Percentiles rank a stretch among this genome's conserved stretches.
Evolutionary conservation across 2,329 filamentous ascomycete species (phyloP).

Genomic region (Cercospora beticola): DNA sequence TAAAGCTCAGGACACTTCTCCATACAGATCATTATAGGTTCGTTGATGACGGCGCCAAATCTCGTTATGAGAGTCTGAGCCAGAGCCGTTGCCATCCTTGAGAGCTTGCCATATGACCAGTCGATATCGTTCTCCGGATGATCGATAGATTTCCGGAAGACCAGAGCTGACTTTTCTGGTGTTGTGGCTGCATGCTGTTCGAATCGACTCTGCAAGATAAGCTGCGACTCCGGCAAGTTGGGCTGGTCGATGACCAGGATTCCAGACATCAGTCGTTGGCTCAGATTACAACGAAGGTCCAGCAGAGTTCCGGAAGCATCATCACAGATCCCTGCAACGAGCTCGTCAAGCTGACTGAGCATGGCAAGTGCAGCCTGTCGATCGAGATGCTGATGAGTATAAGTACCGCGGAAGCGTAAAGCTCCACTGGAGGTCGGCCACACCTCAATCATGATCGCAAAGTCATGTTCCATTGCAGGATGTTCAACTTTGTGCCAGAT

Average conservation of each 20-base stretch:
- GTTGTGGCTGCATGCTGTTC: slow-evolving; percentile 51
- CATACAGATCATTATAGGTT: slow-evolving; percentile 68
- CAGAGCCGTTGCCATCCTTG: slow-evolving; percentile 58
- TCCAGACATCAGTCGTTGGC: slow-evolving; percentile 35
- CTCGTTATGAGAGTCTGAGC: slow-evolving; percentile 49
- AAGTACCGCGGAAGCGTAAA: slow-evolving; percentile 19
- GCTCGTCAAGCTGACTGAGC: slow-evolving; percentile 17
- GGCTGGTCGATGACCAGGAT: not conserved
- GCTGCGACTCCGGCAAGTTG: not conserved
- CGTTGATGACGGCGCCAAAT: slow-evolving; percentile 33
- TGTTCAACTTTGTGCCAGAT: slow-evolving; percentile 28
- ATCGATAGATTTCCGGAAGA: slow-evolving; percentile 53
- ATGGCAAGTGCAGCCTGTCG: slow-evolving; percentile 8
- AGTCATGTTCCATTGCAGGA: slow-evolving; percentile 37
- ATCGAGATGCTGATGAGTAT: slow-evolving; percentile 15
- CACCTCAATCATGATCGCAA: slow-evolving; percentile 30
- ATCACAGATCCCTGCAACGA: slow-evolving; percentile 13
- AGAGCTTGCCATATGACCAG: slow-evolving; percentile 64
- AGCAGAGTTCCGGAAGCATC: not conserved
- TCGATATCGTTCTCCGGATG: slow-evolving; percentile 41
- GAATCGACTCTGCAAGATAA: slow-evolving; percentile 38
- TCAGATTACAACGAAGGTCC: slow-evolving; percentile 2
- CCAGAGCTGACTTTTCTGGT: slow-evolving; percentile 60
- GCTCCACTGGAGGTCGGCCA: slow-evolving; percentile 27
- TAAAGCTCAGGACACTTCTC: slow-evolving; percentile 72